These are phyloP conservation scores for Eragrostis curvula DNA, from an alignment of 176 grass and related monocot genomes.

Conservation along the genomic window DNA sequence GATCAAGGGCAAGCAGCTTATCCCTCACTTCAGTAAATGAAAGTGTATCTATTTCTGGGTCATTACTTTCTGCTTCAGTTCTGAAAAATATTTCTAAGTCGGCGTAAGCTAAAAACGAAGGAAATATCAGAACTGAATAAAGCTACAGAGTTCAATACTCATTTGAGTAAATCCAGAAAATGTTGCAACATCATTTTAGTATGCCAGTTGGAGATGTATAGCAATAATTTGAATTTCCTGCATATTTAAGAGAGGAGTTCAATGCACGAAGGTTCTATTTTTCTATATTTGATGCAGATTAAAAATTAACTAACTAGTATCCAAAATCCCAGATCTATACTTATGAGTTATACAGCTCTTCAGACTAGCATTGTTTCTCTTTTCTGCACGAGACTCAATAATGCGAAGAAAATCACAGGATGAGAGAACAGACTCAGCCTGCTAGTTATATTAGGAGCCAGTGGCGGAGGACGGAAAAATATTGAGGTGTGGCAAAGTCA, in stretches of 20 bases:
- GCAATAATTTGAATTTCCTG: not conserved
- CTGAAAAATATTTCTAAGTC: constrained; percentile 79
- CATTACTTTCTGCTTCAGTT: constrained; percentile 63
- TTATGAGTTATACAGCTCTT: not conserved
- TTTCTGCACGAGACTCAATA: constrained; percentile 12
- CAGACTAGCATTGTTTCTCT: not conserved
- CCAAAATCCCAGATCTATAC: not conserved
- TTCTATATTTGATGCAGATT: too few species aligned
- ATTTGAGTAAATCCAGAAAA: constrained; percentile 20
- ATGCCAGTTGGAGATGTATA: constrained; percentile 14
- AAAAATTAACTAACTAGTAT: not conserved
- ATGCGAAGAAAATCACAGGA: constrained; percentile 2
- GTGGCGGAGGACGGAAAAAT: too few species aligned
- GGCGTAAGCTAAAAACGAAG: constrained; percentile 36
- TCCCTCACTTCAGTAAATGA: constrained; percentile 91
- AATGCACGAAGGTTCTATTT: not conserved
- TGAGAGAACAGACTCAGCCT: not conserved
- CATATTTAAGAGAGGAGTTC: constrained; percentile 13
- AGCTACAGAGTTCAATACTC: constrained; percentile 22
- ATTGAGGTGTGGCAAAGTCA: too few species aligned
- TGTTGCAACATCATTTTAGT: constrained; percentile 12
- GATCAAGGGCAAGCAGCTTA: constrained; percentile 86
- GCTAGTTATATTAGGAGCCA: too few species aligned
- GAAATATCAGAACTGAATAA: constrained; percentile 27
- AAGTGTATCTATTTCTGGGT: constrained; percentile 67